Evolutionary conservation across 257 asterid genomes (phyloP).

Genomic region (Capsicum pubescens): DNA sequence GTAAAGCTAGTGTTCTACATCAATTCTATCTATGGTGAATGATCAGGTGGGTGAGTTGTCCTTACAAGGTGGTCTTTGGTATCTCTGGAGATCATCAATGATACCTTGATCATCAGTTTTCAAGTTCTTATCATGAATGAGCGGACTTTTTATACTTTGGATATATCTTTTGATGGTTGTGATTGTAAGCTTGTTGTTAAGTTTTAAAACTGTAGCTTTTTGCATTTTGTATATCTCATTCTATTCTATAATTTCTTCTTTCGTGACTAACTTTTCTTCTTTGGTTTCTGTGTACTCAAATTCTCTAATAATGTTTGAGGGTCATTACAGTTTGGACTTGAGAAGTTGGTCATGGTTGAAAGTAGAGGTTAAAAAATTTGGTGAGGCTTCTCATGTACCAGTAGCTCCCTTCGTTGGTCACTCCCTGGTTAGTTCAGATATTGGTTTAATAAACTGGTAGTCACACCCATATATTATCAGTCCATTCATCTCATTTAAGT

Average conservation of each 20-base stretch:
- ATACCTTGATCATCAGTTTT: not conserved
- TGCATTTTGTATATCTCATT: too few species aligned
- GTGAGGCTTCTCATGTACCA: conserved; percentile 41
- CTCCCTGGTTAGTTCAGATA: conserved; percentile 71
- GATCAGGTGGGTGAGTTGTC: conserved; percentile 50
- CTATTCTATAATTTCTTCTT: too few species aligned
- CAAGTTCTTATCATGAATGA: not conserved
- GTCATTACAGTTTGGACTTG: conserved; percentile 59
- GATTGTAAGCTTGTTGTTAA: not conserved
- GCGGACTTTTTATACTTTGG: not conserved
- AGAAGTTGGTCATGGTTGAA: conserved; percentile 91
- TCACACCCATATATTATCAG: not conserved
- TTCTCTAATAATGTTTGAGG: too few species aligned
- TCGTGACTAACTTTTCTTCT: too few species aligned
- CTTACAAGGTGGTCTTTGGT: conserved; percentile 25
- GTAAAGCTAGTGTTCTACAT: not conserved
- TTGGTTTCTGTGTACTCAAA: too few species aligned
- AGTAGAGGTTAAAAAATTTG: conserved; percentile 63
- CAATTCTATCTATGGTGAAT: not conserved
- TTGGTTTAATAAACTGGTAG: not conserved
- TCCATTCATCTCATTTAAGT: not conserved
- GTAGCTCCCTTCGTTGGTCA: conserved; percentile 82
- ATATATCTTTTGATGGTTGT: not conserved
- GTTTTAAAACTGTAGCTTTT: too few species aligned
- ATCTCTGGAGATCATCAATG: conserved; percentile 28